phyloP scores from a whole-genome alignment of 2,329 filamentous ascomycete genomes.

The Lasiodiplodia hormozganensis region DNA sequence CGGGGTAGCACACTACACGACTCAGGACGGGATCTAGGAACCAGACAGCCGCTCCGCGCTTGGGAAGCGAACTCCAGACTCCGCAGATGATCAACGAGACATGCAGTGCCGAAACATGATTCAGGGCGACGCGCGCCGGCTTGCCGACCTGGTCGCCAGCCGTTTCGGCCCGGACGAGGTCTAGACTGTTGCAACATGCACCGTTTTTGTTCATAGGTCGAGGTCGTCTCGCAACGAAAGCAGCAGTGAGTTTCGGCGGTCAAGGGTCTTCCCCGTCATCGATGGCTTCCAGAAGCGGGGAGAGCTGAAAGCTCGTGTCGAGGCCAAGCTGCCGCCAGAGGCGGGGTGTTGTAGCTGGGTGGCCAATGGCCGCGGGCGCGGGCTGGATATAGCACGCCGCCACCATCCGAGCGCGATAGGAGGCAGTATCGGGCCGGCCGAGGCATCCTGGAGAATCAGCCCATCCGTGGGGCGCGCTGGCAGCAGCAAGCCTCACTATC shows the following conservation, averaged over 20 bases:
- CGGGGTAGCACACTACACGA: slow-evolving; percentile 11
- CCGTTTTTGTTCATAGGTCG: background rate
- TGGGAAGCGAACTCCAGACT: background rate
- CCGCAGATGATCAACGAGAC: slow-evolving; percentile 10
- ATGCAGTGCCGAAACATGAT: slow-evolving; percentile 17
- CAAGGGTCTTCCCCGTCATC: no score
- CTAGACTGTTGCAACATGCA: background rate
- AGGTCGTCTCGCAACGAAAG: no score
- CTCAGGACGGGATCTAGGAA: slow-evolving; percentile 14
- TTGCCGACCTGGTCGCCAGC: background rate
- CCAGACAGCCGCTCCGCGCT: background rate
- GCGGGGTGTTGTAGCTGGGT: background rate
- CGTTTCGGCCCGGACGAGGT: slow-evolving; percentile 10
- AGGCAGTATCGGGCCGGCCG: slow-evolving; percentile 19
- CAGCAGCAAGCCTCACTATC: slow-evolving; percentile 7
- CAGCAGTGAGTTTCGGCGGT: no score
- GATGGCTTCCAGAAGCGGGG: no score
- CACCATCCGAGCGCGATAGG: slow-evolving; percentile 17
- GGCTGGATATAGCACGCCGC: slow-evolving; percentile 19
- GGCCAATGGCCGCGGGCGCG: background rate
- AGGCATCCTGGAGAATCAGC: slow-evolving; percentile 16
- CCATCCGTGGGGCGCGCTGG: slow-evolving; percentile 11
- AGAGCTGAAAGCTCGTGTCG: background rate
- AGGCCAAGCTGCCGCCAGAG: background rate
- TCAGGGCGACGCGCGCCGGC: slow-evolving; percentile 4